Percentiles rank a stretch among this genome's conserved stretches.
phyloP scores from a whole-genome alignment of 345 rosid genomes.

The Salix viminalis region DNA sequence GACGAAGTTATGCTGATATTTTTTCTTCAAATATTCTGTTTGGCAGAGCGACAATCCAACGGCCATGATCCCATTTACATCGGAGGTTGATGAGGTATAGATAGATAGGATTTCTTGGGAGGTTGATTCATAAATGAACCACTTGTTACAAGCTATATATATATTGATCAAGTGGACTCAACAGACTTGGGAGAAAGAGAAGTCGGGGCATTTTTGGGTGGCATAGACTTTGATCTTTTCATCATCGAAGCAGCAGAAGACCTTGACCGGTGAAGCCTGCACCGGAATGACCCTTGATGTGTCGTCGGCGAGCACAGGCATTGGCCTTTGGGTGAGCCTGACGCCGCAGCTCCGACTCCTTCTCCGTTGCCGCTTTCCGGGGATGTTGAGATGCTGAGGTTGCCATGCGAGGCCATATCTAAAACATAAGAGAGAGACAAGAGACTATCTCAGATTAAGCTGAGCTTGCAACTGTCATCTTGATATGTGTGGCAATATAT shows the following conservation, averaged over 20 bases:
- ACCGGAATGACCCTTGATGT: slow-evolving; percentile 79
- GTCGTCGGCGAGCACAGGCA: slow-evolving; percentile 69
- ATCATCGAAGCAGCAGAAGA: slow-evolving; percentile 44
- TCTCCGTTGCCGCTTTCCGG: too few relatives aligned
- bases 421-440: too few relatives aligned
- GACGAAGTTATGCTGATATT: too few relatives aligned
- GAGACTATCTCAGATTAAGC: too few relatives aligned
- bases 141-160: neutral
- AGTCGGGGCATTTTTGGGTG: slow-evolving; percentile 22
- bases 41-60: too few relatives aligned
- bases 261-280: slow-evolving; percentile 59
- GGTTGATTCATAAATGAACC: neutral
- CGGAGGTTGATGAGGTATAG: neutral
- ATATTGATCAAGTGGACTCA: slow-evolving; percentile 3
- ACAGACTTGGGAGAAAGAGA: slow-evolving; percentile 20
- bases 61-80: too few relatives aligned
- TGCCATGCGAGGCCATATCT: too few relatives aligned
- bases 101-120: neutral
- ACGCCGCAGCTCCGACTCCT: too few relatives aligned
- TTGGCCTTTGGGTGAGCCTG: slow-evolving; percentile 26
- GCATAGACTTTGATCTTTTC: slow-evolving; percentile 51
- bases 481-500: too few relatives aligned
- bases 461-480: too few relatives aligned
- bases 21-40: too few relatives aligned
- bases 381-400: too few relatives aligned